phyloP scores from a whole-genome alignment of 1,284 basidiomycete genomes.

The Trichosporon sp. region DNA sequence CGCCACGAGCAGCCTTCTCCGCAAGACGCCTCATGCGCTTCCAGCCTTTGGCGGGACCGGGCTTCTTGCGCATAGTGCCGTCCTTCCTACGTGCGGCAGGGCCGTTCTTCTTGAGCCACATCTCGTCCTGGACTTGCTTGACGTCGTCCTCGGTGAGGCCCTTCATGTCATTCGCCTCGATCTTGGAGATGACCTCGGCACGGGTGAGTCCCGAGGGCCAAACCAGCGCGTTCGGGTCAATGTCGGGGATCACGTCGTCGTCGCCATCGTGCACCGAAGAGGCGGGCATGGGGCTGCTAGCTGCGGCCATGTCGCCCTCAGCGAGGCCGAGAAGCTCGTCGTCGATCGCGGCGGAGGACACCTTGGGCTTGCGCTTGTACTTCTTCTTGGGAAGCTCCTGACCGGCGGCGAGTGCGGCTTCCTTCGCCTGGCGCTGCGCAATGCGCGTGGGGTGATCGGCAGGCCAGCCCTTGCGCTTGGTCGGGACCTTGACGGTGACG shows the following conservation, averaged over 20 bases:
- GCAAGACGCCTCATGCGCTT: slow-evolving; percentile 38
- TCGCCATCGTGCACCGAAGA: slow-evolving; percentile 31
- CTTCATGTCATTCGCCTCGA: slow-evolving; percentile 40
- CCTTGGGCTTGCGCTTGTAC: slow-evolving; percentile 38
- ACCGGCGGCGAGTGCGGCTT: slow-evolving; percentile 37
- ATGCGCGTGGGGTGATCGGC: slow-evolving; percentile 40
- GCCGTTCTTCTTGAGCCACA: slow-evolving; percentile 48
- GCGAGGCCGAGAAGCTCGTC: slow-evolving; percentile 52
- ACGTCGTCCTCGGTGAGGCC: slow-evolving; percentile 51
- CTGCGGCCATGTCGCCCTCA: slow-evolving; percentile 39
- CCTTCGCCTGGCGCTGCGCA: slow-evolving; percentile 41
- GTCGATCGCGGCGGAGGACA: slow-evolving; percentile 38
- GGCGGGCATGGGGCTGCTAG: slow-evolving; percentile 26
- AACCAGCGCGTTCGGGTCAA: slow-evolving; percentile 41
- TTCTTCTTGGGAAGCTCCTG: slow-evolving; percentile 34
- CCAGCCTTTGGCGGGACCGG: slow-evolving; percentile 56
- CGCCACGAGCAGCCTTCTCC: slow-evolving; percentile 29
- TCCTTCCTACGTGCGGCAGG: slow-evolving; percentile 49
- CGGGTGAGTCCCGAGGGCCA: slow-evolving; percentile 47
- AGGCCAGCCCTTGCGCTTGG: slow-evolving; percentile 43
- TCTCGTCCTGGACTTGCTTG: slow-evolving; percentile 54
- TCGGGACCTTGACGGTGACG: slow-evolving; percentile 24
- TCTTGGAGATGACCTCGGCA: slow-evolving; percentile 43
- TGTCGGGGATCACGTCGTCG: slow-evolving; percentile 17
- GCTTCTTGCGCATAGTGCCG: slow-evolving; percentile 54